A percentile compares a stretch with the other conserved stretches of the same genome.
phyloP scores from a whole-genome alignment of 345 rosid genomes.

The Trapa incisa region DNA sequence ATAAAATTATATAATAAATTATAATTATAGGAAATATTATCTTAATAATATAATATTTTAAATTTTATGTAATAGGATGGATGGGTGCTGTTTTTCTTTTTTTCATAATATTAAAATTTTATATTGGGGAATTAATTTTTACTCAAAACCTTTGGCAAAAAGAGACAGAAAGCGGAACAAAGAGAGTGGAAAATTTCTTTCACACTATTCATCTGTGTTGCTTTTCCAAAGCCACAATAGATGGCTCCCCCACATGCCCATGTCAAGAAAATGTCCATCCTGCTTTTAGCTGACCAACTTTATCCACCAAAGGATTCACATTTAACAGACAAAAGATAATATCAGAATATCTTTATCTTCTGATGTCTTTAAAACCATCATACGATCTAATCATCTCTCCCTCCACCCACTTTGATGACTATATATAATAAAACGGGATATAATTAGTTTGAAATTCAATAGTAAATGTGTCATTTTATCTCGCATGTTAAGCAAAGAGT shows the following conservation, averaged over 20 bases:
- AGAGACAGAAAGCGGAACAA: background rate
- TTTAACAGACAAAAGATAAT: conserved; percentile 3
- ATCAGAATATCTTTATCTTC: background rate
- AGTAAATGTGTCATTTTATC: too few species aligned
- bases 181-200: background rate
- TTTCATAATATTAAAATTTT: too few species aligned
- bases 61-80: too few species aligned
- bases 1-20: too few species aligned
- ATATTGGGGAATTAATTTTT: background rate
- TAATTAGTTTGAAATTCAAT: too few species aligned
- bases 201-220: background rate
- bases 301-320: conserved; percentile 10
- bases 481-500: too few species aligned
- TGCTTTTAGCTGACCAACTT: conserved; percentile 12
- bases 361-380: conserved; percentile 4
- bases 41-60: too few species aligned
- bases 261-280: background rate
- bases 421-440: too few species aligned
- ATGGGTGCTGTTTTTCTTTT: too few species aligned
- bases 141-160: background rate
- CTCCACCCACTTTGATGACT: too few species aligned
- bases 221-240: background rate
- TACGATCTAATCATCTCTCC: background rate
- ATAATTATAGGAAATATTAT: too few species aligned
- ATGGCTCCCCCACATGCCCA: background rate